Evolutionary conservation across 2,329 filamentous ascomycete genomes (phyloP).

Genomic region (Ophiosphaerella korrae): DNA sequence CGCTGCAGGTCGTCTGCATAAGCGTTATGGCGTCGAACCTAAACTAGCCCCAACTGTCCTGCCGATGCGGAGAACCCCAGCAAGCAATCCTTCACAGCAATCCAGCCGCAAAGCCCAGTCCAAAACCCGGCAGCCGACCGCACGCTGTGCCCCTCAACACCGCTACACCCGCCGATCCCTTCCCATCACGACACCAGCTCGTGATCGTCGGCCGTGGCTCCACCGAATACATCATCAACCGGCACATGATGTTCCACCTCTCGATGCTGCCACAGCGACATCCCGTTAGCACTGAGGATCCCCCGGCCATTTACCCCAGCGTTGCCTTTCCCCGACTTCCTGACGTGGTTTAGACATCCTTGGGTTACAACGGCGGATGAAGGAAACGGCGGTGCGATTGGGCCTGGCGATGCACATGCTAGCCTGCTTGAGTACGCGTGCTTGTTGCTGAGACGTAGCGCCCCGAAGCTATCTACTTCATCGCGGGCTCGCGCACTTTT

Average conservation of each 20-base stretch:
- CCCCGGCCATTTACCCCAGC: conserved; percentile 26
- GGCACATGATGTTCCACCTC: conserved; percentile 11
- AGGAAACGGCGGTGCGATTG: conserved; percentile 3
- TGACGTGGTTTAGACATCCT: conserved; percentile 13
- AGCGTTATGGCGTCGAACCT: conserved; percentile 3
- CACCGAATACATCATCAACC: conserved; percentile 14
- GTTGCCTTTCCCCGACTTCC: conserved; percentile 18
- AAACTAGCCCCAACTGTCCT: not conserved
- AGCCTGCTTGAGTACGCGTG: not conserved
- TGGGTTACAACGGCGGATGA: conserved; percentile 20
- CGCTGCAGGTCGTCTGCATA: not conserved
- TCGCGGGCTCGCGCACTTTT: no score
- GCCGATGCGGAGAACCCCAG: conserved; percentile 1
- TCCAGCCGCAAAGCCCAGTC: not conserved
- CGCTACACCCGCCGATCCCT: conserved; percentile 9
- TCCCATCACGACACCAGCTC: not conserved
- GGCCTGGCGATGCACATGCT: conserved; percentile 14
- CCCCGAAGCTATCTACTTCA: no score
- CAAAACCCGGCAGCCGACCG: not conserved
- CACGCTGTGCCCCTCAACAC: not conserved
- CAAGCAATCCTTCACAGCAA: not conserved
- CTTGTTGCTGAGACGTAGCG: no score
- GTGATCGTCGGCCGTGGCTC: conserved; percentile 20
- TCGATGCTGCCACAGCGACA: conserved; percentile 1
- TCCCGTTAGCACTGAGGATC: conserved; percentile 11